Evolutionary conservation across 73 alveolate genomes (phyloP), one percentile per base, ranked within the genome.

Genomic region (Uronychia binucleata): DNA sequence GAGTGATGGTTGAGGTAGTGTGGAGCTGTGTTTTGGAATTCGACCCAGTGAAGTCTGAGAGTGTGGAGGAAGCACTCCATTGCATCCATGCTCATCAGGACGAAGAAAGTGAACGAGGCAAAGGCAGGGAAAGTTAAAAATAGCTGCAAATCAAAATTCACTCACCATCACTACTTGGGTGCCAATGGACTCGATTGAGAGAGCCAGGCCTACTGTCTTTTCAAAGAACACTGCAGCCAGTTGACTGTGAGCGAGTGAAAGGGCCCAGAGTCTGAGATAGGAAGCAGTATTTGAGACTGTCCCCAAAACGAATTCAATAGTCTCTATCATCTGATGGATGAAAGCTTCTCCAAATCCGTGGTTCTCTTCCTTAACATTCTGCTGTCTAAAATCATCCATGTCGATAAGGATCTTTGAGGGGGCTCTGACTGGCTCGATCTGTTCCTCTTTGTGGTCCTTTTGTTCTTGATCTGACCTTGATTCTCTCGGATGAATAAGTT

Each of bases 221-320:
- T 93, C 96, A 82, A 86, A 94, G 95, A 94, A 95, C 1, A 95
- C 99, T 67, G 77, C 94, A n/a, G 98, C 92, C 77, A 97, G 93
- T 91, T 98, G 97, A 84, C 97, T 92, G 92, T 98, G 99, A 32
- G 99, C 99, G 59, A 98, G 92, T 81, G 99, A 95, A 31, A 98
- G 87, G 31, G 99, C 99, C 99, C 99, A 98, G 29, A 98, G 93
- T 60, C 99, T 94, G 59, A 98, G 90, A 86, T 98, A 98, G 34
- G 98, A 93, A 26, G 99, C 99, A 29, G 99, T 97, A 93, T 98
- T 98, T 31, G 99, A 97, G 35, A 98, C 99, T 0, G 99, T 92
- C 0, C 99, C 99, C 77, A 98, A 89, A 26, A 93, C 99, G 86
- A 95, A 97, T 88, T 98, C 99, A 78, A 98, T 97, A 29, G 99